These are phyloP conservation scores for Aureobasidium lini DNA, from an alignment of 2,329 filamentous ascomycete genomes.

Conservation along the genomic window DNA sequence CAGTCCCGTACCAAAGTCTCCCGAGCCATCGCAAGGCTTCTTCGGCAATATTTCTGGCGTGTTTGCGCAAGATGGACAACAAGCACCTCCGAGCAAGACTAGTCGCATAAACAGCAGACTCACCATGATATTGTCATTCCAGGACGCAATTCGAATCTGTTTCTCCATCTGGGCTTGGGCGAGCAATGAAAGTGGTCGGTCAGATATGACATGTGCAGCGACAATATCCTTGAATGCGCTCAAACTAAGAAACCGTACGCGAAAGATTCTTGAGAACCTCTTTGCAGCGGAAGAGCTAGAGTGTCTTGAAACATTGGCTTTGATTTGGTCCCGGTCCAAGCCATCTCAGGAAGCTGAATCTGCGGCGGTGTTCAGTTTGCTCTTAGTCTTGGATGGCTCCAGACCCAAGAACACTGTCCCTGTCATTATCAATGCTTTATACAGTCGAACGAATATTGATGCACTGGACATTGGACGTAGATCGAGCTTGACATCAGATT, in stretches of 20 bases:
- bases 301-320: constrained; percentile 83
- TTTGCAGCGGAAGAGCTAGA: constrained; percentile 89
- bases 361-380: constrained; percentile 65
- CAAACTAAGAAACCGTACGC: constrained; percentile 80
- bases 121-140: constrained; percentile 91
- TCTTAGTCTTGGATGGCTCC: constrained; percentile 86
- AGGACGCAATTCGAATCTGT: constrained; percentile 88
- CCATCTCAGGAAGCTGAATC: constrained; percentile 29
- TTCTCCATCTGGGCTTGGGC: constrained; percentile 95
- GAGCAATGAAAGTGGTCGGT: constrained; percentile 48
- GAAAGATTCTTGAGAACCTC: constrained; percentile 82
- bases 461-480: constrained; percentile 72
- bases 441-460: constrained; percentile 80
- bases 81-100: constrained; percentile 59
- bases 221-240: constrained; percentile 91
- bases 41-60: constrained; percentile 91
- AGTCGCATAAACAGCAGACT: constrained; percentile 87
- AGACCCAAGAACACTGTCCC: constrained; percentile 87
- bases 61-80: constrained; percentile 62
- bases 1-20: constrained; percentile 62
- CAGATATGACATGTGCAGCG: constrained; percentile 56
- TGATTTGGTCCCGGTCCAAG: constrained; percentile 62
- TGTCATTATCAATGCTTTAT: constrained; percentile 91
- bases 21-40: constrained; percentile 77
- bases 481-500: constrained; percentile 78